Evolutionary conservation across 768 basidiomycete species (phyloP).

Genomic region (Pulveroboletus ravenelii): DNA sequence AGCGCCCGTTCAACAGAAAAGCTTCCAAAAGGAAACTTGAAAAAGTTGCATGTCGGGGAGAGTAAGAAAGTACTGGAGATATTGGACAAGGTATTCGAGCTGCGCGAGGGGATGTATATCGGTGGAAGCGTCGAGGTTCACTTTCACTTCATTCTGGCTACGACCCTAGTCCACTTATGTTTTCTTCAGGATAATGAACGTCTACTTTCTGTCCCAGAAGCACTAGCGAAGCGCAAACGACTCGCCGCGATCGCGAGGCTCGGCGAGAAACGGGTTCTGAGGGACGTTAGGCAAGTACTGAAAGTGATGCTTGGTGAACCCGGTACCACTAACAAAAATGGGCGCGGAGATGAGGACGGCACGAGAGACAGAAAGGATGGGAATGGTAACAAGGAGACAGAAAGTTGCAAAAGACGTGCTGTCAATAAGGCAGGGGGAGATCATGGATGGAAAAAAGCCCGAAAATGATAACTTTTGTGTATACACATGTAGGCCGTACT

Average conservation of each 20-base stretch:
- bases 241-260: conserved; percentile 70
- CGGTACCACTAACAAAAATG: too few relatives aligned
- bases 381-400: neutral
- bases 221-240: conserved; percentile 42
- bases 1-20: conserved; percentile 57
- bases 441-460: conserved; percentile 18
- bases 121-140: conserved; percentile 40
- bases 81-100: conserved; percentile 43
- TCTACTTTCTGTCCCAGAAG: conserved; percentile 27
- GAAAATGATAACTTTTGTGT: conserved; percentile 9
- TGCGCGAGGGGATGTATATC: conserved; percentile 41
- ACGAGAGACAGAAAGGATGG: neutral
- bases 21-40: conserved; percentile 63
- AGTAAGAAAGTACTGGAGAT: conserved; percentile 38
- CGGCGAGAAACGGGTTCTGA: conserved; percentile 74
- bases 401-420: conserved; percentile 16
- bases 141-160: neutral
- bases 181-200: conserved; percentile 46
- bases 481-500: neutral
- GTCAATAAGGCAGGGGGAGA: conserved; percentile 1
- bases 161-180: neutral
- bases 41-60: conserved; percentile 4
- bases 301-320: conserved; percentile 5
- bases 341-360: neutral
- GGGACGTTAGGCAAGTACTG: conserved; percentile 20